Evolutionary conservation across 805 yeast species (phyloP), one percentile per base, ranked within the genome.

Genomic region (Starmerella ratchasimensis): DNA sequence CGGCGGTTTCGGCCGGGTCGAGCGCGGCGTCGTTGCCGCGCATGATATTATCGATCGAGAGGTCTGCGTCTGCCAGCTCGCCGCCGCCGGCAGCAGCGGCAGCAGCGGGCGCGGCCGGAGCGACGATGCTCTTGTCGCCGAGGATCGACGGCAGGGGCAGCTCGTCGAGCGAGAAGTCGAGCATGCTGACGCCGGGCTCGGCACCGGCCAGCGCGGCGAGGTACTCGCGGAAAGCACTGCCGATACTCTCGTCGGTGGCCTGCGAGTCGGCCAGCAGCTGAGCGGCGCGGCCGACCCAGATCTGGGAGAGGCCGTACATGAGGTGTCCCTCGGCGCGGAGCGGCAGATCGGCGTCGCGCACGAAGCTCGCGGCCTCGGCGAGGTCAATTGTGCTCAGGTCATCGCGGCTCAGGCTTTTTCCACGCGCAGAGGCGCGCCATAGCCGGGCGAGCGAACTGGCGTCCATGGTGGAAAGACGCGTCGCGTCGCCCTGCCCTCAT

Each of bases 261-360:
- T 15, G 18, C 3, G 44, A 34, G 32, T 46, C 50, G n/a, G 37
- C 30, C 3, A 36, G 32, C 19, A 46, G 36, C 11, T 23, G 22
- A 9, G 31, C 14, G 4, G 45, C 43, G n/a, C 39, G 35, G 17
- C 34, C 32, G 21, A 22, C 39, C 29, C 42, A 34, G 27, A 46
- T 46, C 31, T 35, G 45, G 18, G 47, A 31, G 17, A 46, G 33
- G 17, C 50, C 50, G 31, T 37, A 42, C 23, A 43, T 35, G 23
- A 36, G 29, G 30, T 46, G 47, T 18, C 49, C 47, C 31, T 46
- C 50, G 17, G 39, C 39, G n/a, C 48, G 43, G 17, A 46, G 41
- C 13, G 49, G 33, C 32, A 39, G 5, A 5, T 24, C 26, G 10
- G 26, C n/a, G 20, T 22, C 21, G 15, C 32, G 13, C 6, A n/a